Percentiles rank a stretch among this genome's conserved stretches.
phyloP scores from a whole-genome alignment of 2,329 filamentous ascomycete genomes.

The Macrophomina pseudophaseolina region DNA sequence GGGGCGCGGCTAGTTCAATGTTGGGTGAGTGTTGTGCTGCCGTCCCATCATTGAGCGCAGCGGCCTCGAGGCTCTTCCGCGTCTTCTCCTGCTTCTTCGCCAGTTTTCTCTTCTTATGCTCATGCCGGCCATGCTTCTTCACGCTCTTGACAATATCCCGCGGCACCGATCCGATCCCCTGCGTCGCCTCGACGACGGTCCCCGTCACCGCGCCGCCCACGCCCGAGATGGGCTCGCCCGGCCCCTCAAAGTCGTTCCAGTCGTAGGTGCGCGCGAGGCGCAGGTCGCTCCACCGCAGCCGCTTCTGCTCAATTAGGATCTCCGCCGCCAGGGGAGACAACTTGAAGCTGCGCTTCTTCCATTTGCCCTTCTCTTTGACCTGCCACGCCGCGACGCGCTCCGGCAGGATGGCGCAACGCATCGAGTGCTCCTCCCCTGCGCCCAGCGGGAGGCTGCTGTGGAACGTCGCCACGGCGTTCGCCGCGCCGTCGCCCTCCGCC shows the following conservation, averaged over 20 bases:
- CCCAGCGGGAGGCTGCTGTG: conserved; percentile 63
- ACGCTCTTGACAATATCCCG: conserved; percentile 64
- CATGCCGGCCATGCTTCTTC: conserved; percentile 52
- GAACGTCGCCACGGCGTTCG: conserved; percentile 71
- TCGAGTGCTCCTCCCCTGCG: conserved; percentile 42
- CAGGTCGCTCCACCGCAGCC: conserved; percentile 67
- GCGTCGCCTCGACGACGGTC: conserved; percentile 63
- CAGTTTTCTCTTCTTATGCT: conserved; percentile 52
- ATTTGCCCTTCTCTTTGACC: conserved; percentile 39
- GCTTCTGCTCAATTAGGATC: conserved; percentile 65
- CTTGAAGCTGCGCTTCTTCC: conserved; percentile 62
- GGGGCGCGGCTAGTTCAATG: neutral
- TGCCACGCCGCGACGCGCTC: conserved; percentile 70
- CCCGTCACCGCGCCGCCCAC: conserved; percentile 65
- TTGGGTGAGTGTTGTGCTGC: neutral
- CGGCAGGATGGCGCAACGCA: conserved; percentile 70
- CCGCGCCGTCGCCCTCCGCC: conserved; percentile 67
- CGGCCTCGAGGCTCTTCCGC: neutral
- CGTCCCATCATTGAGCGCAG: neutral
- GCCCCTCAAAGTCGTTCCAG: conserved; percentile 79
- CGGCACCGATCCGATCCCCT: conserved; percentile 69
- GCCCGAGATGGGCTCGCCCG: conserved; percentile 74
- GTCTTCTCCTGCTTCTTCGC: conserved; percentile 30
- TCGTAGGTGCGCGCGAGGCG: conserved; percentile 69
- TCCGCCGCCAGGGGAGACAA: conserved; percentile 70